Evolutionary conservation across 1,284 basidiomycete genomes (phyloP).

Genomic region (Moniliophthora roreri): DNA sequence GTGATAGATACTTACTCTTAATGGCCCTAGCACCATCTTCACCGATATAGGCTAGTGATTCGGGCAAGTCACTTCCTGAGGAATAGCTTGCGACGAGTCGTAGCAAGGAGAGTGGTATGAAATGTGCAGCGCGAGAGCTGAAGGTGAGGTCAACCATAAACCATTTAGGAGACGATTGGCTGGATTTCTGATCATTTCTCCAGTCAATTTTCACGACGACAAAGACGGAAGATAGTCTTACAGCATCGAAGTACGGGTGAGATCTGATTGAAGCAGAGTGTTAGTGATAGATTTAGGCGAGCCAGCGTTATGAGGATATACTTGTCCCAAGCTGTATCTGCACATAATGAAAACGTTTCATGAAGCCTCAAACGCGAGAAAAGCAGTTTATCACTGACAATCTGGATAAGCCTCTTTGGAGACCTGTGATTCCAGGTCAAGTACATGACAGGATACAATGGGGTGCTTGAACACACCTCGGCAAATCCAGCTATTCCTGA

Average conservation of each 20-base stretch:
- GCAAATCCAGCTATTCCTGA: constrained; percentile 85
- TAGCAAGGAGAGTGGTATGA: constrained; percentile 80
- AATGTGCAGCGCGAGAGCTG: constrained; percentile 63
- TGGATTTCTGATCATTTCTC: constrained; percentile 60
- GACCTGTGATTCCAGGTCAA: constrained; percentile 44
- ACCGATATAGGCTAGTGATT: constrained; percentile 65
- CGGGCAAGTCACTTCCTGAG: constrained; percentile 35
- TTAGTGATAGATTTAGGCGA: constrained; percentile 10
- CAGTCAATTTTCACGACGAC: constrained; percentile 2
- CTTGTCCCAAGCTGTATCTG: constrained; percentile 90
- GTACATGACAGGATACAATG: constrained; percentile 8
- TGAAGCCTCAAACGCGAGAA: constrained; percentile 15
- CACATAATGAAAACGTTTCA: constrained; percentile 6
- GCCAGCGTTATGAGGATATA: constrained; percentile 36
- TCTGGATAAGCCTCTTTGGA: constrained; percentile 88
- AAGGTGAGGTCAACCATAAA: constrained; percentile 90
- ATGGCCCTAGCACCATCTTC: constrained; percentile 58
- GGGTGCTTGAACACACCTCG: constrained; percentile 49
- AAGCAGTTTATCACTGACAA: constrained; percentile 49
- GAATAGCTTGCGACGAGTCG: constrained; percentile 57
- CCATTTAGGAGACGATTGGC: constrained; percentile 81
- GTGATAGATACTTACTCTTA: constrained; percentile 45
- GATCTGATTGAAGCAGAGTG: constrained; percentile 35
- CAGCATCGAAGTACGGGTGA: constrained; percentile 90
- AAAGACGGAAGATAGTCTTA: constrained; percentile 30